These are phyloP conservation scores for Penicillium lividum DNA, from an alignment of 495 filamentous ascomycete genomes.

Conservation along the genomic window DNA sequence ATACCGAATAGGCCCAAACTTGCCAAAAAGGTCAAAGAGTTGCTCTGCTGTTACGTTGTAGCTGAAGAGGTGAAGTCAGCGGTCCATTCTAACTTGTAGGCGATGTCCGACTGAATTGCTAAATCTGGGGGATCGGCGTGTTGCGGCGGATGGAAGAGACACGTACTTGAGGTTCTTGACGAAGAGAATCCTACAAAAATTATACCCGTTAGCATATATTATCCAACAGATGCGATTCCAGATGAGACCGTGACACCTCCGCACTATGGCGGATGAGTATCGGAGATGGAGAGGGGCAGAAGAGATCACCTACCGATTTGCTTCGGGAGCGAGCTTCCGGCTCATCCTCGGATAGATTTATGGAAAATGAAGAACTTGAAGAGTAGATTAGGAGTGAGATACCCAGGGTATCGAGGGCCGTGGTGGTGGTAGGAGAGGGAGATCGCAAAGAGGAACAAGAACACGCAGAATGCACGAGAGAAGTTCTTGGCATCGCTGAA, in stretches of 20 bases:
- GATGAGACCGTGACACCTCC: conserved; percentile 4
- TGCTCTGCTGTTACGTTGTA: conserved; percentile 95
- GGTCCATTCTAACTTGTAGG: conserved; percentile 4
- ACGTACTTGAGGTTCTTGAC: conserved; percentile 94
- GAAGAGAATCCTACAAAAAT: conserved; percentile 77
- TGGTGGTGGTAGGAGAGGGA: conserved; percentile 18
- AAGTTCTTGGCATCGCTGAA: conserved; percentile 30
- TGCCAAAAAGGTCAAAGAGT: conserved; percentile 91
- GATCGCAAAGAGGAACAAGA: conserved; percentile 21
- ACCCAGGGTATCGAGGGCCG: conserved; percentile 28
- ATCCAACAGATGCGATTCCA: neutral
- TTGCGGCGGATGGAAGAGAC: conserved; percentile 7
- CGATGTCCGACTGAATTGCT: conserved; percentile 5
- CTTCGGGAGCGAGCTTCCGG: conserved; percentile 90
- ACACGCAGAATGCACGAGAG: conserved; percentile 26
- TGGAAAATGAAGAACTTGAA: conserved; percentile 9
- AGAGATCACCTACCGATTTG: conserved; percentile 73
- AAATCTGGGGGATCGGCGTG: conserved; percentile 6
- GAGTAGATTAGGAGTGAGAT: conserved; percentile 23
- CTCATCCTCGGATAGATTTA: conserved; percentile 45
- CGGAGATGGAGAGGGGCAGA: conserved; percentile 34
- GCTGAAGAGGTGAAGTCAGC: conserved; percentile 47
- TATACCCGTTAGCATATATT: conserved; percentile 25
- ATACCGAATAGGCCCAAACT: conserved; percentile 92
- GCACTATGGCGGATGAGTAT: conserved; percentile 11